Evolutionary conservation across 768 basidiomycete species (phyloP), one percentile per base, ranked within the genome.

Genomic region (Lentinus brumalis): DNA sequence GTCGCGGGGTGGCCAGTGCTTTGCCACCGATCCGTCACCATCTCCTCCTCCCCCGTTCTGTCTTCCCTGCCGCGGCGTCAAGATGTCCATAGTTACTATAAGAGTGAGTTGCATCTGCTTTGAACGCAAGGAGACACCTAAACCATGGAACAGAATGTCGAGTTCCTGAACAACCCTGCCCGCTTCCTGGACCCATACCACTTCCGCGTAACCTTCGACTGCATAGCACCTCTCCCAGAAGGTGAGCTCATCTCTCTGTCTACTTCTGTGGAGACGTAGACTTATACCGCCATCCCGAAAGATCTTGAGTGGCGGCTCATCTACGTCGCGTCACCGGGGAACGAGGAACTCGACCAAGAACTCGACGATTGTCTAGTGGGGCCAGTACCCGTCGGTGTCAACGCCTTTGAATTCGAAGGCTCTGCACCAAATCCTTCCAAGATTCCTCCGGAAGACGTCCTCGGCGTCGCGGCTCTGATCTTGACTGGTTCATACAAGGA

Each of bases 291-390:
- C 21, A 7, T 49, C n/a, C 4, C 12, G 16, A 4, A 63, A 96
- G 97, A 99, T 75, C 86, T 99, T 64, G 97, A 99, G 74, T 99
- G 97, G 97, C 88, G 88, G 66, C 88, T 99, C 66, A 94, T 97
- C 49, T 98, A 96, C 73, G 96, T 98, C 54, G 94, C 97, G 1
- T 94, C 91, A 3, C 96, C 96, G 0, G 94, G 89, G 10, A 85
- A 92, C 71, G 91, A 94, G 69, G 87, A 91, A 42, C 89, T 90
- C 51, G 97, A 99, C 74, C 97, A 99, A 73, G 97, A 98, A 73
- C 84, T 99, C 26, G 97, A 99, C 75, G 92, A 94, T 70, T 98
- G 95, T 74, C 88, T 98, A 67, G 97, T 99, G 35, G 97, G 97
- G 2, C 97, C 97, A 3, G 92, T 99, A 29, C 97, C 97, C 14